phyloP scores from a whole-genome alignment of 768 basidiomycete species.

The Lepiota subincarnata region DNA sequence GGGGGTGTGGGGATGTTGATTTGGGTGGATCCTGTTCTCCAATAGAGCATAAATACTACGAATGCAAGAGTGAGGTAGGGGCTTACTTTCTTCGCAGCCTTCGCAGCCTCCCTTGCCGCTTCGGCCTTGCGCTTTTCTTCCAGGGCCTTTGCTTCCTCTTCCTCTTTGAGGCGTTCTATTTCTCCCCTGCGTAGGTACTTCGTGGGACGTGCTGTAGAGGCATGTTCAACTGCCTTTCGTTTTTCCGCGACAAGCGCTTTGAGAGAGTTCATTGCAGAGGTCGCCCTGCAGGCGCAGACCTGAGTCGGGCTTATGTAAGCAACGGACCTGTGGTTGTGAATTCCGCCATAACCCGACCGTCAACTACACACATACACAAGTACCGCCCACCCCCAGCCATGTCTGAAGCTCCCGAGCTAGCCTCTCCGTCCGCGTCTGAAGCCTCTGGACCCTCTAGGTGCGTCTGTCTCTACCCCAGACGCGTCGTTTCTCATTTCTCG shows the following conservation, averaged over 20 bases:
- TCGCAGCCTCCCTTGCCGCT: conserved; percentile 24
- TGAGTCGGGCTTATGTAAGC: conserved; percentile 32
- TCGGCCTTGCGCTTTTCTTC: conserved; percentile 31
- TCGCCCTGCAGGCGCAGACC: conserved; percentile 2
- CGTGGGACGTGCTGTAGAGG: conserved; percentile 43
- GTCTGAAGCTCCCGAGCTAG: background rate
- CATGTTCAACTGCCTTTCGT: conserved; percentile 66
- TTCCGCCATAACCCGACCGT: conserved; percentile 40
- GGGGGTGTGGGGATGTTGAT: conserved; percentile 40
- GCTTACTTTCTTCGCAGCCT: conserved; percentile 42
- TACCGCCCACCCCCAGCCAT: conserved; percentile 1
- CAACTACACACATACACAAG: no score
- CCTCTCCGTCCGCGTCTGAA: conserved; percentile 53
- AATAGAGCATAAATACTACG: conserved; percentile 32
- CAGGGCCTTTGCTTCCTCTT: conserved; percentile 35
- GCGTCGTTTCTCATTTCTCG: conserved; percentile 7
- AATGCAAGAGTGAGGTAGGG: conserved; percentile 10
- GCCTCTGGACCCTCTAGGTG: conserved; percentile 54
- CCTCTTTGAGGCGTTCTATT: conserved; percentile 67
- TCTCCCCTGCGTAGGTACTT: conserved; percentile 94
- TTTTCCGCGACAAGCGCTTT: conserved; percentile 86
- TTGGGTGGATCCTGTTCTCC: conserved; percentile 46
- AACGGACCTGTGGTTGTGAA: conserved; percentile 15
- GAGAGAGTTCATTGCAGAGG: conserved; percentile 74
- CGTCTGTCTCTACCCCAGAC: background rate